Conservation (phyloP, 2,329 filamentous ascomycete species). For the Aureobasidium uvarum region DNA sequence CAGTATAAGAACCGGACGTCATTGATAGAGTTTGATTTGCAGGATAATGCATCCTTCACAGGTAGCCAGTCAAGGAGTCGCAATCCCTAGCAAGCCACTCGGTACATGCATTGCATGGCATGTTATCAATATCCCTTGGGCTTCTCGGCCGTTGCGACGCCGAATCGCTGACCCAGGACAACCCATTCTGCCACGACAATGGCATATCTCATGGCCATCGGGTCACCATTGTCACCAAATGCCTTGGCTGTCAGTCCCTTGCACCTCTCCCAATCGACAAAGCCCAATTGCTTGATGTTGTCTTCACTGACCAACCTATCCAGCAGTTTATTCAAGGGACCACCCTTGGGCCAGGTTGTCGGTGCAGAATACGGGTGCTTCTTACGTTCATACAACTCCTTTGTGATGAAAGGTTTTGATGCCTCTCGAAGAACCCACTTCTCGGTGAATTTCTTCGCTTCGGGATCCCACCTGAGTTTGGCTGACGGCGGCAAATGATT, state of each 20-base stretch:
- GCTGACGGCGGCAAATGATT: constrained; percentile 41
- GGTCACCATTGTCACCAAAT: constrained; percentile 40
- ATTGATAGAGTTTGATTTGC: neutral
- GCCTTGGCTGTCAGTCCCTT: constrained; percentile 41
- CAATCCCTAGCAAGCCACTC: neutral
- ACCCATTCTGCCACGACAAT: constrained; percentile 47
- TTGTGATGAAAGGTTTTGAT: constrained; percentile 50
- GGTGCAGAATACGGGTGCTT: constrained; percentile 55
- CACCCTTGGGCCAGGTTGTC: constrained; percentile 42
- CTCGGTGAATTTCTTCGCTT: constrained; percentile 40
- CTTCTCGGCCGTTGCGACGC: constrained; percentile 40
- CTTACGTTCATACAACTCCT: constrained; percentile 52
- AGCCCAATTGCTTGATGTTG: constrained; percentile 35
- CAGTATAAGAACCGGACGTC: neutral
- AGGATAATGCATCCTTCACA: neutral
- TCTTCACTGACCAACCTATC: constrained; percentile 34
- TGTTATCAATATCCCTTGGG: constrained; percentile 21
- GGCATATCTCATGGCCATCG: constrained; percentile 41
- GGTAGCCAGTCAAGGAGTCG: neutral
- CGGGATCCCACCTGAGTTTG: constrained; percentile 39
- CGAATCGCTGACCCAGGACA: constrained; percentile 46
- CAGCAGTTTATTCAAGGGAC: constrained; percentile 45
- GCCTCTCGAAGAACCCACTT: constrained; percentile 55
- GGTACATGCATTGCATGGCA: neutral
- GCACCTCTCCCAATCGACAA: constrained; percentile 32